Conservation (phyloP, 257 asterid species). For the Gentiana straminea region DNA sequence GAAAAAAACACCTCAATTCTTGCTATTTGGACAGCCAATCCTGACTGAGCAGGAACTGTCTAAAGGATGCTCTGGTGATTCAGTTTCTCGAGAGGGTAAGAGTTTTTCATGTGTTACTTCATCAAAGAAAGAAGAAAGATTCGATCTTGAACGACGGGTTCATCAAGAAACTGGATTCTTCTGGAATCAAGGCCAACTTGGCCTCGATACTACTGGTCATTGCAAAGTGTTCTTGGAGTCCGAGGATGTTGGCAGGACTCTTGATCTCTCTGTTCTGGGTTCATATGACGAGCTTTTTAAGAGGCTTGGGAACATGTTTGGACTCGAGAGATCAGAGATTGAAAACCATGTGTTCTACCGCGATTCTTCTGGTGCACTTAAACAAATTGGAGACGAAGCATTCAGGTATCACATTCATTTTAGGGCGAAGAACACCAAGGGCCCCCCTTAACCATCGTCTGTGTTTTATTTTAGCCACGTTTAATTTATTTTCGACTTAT, state of each 20-base stretch:
- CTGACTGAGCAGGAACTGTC: slow-evolving; percentile 94
- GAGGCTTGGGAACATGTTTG: slow-evolving; percentile 60
- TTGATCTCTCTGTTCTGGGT: slow-evolving; percentile 64
- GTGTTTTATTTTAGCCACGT: background rate
- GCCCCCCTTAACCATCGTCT: too few relatives aligned
- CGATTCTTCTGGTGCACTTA: slow-evolving; percentile 54
- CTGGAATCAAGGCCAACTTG: slow-evolving; percentile 44
- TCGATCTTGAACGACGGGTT: slow-evolving; percentile 22
- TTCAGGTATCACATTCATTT: slow-evolving; percentile 38
- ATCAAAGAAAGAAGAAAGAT: slow-evolving; percentile 13
- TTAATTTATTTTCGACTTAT: background rate
- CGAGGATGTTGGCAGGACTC: slow-evolving; percentile 68
- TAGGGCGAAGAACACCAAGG: too few relatives aligned
- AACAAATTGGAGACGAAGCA: slow-evolving; percentile 64
- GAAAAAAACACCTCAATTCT: slow-evolving; percentile 46
- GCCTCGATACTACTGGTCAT: slow-evolving; percentile 47
- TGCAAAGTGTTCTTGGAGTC: slow-evolving; percentile 92
- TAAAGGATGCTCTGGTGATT: slow-evolving; percentile 26
- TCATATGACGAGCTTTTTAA: slow-evolving; percentile 74
- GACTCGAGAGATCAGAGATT: slow-evolving; percentile 53
- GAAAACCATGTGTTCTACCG: slow-evolving; percentile 45
- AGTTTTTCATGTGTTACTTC: slow-evolving; percentile 29
- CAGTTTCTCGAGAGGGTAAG: slow-evolving; percentile 7
- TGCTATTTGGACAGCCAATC: slow-evolving; percentile 91
- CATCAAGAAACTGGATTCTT: slow-evolving; percentile 23